Conservation (phyloP, 305 asterid species). For the Fraxinus sp. region DNA sequence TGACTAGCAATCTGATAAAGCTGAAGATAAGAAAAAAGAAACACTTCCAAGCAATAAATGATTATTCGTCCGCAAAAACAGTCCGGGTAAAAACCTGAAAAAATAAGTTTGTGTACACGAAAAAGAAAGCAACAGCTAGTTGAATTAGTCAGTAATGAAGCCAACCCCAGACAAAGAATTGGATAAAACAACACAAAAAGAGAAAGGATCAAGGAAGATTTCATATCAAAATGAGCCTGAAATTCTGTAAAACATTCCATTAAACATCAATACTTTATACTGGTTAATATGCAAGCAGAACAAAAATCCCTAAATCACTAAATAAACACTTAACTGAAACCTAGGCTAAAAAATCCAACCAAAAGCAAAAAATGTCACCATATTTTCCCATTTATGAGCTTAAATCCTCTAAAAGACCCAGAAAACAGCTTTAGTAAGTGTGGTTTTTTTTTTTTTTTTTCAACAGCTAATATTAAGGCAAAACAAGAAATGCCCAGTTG, state of each 20-base stretch:
- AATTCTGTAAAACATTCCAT: not conserved
- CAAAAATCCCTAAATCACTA: slow-evolving; percentile 2
- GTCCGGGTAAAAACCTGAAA: not conserved
- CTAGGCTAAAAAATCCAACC: not conserved
- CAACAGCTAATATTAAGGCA: not conserved
- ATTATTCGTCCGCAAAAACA: not conserved
- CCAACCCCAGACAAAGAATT: not conserved
- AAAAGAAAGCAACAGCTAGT: not conserved
- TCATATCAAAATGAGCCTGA: slow-evolving; percentile 1
- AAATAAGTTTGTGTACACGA: not conserved
- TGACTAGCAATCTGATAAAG: not conserved
- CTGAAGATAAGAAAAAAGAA: not conserved
- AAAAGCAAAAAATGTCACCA: not conserved
- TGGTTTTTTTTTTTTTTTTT: too few species aligned
- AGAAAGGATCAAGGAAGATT: not conserved
- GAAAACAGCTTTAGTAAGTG: not conserved
- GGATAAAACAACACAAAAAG: not conserved
- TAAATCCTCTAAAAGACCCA: not conserved
- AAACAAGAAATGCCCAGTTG: slow-evolving; percentile 8
- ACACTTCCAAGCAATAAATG: not conserved
- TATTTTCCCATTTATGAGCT: not conserved
- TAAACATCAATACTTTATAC: not conserved
- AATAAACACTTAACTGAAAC: not conserved
- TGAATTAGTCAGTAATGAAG: not conserved
- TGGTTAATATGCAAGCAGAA: not conserved